phyloP scores from a whole-genome alignment of 805 yeast species.

The Candida ficus region DNA sequence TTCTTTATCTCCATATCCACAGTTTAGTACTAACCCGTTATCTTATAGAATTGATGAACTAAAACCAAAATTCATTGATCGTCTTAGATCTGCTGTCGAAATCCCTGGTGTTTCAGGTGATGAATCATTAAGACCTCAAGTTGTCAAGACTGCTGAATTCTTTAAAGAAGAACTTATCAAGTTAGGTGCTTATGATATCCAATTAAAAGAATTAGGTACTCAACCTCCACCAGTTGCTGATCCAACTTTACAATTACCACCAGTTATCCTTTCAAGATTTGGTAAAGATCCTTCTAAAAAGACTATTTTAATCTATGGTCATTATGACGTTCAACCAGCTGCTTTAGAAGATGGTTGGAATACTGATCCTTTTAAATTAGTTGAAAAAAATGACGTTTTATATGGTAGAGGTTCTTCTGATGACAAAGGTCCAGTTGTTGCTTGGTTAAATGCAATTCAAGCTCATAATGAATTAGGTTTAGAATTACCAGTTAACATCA shows the following conservation, averaged over 20 bases:
- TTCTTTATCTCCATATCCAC: background rate
- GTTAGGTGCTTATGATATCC: constrained; percentile 80
- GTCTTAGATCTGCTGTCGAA: constrained; percentile 80
- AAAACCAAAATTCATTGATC: constrained; percentile 65
- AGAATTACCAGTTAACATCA: constrained; percentile 89
- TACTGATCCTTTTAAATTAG: constrained; percentile 81
- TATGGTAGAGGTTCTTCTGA: constrained; percentile 95
- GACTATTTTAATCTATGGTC: constrained; percentile 90
- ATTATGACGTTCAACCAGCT: constrained; percentile 99
- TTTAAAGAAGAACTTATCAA: constrained; percentile 59
- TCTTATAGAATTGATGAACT: constrained; percentile 58
- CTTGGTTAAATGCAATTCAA: constrained; percentile 91
- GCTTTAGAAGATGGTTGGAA: constrained; percentile 89
- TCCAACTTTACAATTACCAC: constrained; percentile 73
- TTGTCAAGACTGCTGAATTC: constrained; percentile 85
- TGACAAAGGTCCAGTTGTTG: constrained; percentile 97
- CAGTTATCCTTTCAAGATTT: constrained; percentile 84
- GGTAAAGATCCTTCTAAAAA: constrained; percentile 82
- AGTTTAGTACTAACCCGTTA: constrained; percentile 18
- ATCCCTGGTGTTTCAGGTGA: constrained; percentile 95
- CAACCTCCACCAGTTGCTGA: constrained; percentile 90
- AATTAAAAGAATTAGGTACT: constrained; percentile 74
- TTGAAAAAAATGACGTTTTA: constrained; percentile 63
- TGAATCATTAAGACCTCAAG: constrained; percentile 81
- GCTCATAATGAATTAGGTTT: constrained; percentile 82